These are phyloP conservation scores for Gossypium schwendimanii DNA, from an alignment of 441 rosid species.

Conservation along the genomic window DNA sequence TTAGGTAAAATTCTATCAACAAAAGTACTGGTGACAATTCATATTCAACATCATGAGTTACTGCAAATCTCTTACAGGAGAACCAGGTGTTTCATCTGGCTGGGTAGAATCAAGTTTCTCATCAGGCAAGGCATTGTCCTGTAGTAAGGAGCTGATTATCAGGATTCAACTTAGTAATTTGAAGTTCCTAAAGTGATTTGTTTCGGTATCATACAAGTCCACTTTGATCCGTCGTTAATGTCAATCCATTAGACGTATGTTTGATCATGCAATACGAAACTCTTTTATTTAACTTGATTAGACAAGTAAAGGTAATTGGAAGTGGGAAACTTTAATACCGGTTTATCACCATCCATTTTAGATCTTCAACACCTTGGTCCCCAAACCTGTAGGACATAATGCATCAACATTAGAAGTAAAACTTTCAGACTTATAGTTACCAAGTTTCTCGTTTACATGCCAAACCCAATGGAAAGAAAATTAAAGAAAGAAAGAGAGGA, in stretches of 20 bases:
- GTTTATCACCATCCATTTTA: neutral
- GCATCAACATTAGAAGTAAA: too few species aligned
- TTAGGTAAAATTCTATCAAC: neutral
- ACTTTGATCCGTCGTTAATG: neutral
- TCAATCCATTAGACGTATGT: neutral
- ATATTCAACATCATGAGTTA: neutral
- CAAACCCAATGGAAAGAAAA: too few species aligned
- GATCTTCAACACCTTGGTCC: too few species aligned
- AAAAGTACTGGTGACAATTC: neutral
- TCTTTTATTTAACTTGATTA: neutral
- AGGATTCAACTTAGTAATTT: neutral
- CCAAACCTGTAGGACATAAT: too few species aligned
- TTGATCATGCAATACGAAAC: neutral
- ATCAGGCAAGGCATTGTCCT: neutral
- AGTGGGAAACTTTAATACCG: neutral
- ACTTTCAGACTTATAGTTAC: too few species aligned
- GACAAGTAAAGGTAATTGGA: neutral
- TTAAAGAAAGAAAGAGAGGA: too few species aligned
- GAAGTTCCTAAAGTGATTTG: neutral
- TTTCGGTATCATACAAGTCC: neutral
- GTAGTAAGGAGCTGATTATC: neutral
- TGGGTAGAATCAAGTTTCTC: neutral
- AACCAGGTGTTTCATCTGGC: neutral
- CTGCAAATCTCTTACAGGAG: neutral
- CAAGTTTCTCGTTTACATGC: too few species aligned